Evolutionary conservation across 1,139 yeast species (phyloP).

Genomic region (Suhomyces terraborum): DNA sequence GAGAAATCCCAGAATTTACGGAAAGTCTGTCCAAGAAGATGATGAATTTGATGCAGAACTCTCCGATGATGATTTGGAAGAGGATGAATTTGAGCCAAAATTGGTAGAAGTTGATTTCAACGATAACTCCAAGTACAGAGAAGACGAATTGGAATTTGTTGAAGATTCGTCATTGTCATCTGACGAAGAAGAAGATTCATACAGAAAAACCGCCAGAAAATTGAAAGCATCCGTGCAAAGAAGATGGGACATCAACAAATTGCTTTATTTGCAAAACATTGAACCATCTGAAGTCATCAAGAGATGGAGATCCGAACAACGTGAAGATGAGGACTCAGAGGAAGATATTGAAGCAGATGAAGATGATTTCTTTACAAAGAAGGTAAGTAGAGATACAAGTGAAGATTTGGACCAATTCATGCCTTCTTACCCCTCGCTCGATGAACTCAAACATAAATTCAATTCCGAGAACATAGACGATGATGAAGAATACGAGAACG

Average conservation of each 20-base stretch:
- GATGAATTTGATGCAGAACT: constrained; percentile 47
- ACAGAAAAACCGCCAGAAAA: constrained; percentile 51
- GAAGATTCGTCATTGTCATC: constrained; percentile 49
- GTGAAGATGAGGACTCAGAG: constrained; percentile 51
- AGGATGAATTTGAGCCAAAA: constrained; percentile 38
- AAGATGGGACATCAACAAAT: constrained; percentile 78
- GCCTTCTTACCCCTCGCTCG: constrained; percentile 48
- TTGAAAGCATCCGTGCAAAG: constrained; percentile 41
- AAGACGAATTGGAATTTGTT: constrained; percentile 52
- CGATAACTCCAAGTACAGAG: constrained; percentile 38
- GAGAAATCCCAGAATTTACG: constrained; percentile 63
- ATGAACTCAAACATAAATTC: constrained; percentile 59
- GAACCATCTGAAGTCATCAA: constrained; percentile 73
- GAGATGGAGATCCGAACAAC: constrained; percentile 67
- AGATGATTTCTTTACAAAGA: constrained; percentile 62
- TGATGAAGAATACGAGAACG: constrained; percentile 46
- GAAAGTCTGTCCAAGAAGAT: constrained; percentile 53
- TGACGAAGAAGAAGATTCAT: constrained; percentile 39
- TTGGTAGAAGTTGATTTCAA: constrained; percentile 53
- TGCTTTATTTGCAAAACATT: constrained; percentile 75
- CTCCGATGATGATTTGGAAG: constrained; percentile 39
- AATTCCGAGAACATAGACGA: constrained; percentile 31
- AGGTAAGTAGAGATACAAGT: constrained; percentile 29
- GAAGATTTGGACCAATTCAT: constrained; percentile 36
- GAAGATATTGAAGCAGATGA: constrained; percentile 55